Base-by-base conservation (phyloP, 225 moss, liverwort and hornwort species). In the Rhytidiadelphus loreus region DNA sequence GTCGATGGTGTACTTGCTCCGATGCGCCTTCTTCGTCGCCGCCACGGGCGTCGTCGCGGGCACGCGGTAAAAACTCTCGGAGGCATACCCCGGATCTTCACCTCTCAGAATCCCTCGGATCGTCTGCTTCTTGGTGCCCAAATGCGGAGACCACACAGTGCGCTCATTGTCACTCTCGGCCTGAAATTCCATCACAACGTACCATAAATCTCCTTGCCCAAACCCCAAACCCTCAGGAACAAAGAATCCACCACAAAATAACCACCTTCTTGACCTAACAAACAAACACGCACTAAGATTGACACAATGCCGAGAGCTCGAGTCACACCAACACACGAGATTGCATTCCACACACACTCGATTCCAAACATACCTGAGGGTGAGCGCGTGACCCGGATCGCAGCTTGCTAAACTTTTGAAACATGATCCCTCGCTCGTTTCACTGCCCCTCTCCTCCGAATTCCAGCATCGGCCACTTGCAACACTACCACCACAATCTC, bases 1-100 rank as follows among this genome's bases (percentile, higher is more conserved):
- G 58, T 92, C 90, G 24, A 92, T 87, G 20, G 92, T 77, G 52
- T 85, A 89, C 88, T 87, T 89, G 69, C 89, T 92, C 76, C 90
- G 84, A 63, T 91, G 70, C 85, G 87, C 46, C 87, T 85, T 92
- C 87, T 89, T 92, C 77, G 79, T 87, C 62, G 53, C 70, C 48
- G 71, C 48, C 4, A 90, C 88, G 28, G 92, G 87, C 50, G 81
- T 89, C 56, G 85, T 37, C 35, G 62, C 73, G 63, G 70, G 56
- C 58, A 50, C 28, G 13, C 86, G 70, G 28, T 63, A 88, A 24
- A 84, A 22, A n/a, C 56, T 88, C 83, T 90, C 93, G 8, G 83
- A 73, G 4, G 61, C 43, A 18, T 86, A 41, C 6, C 89, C 87
- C 17, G 81, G 33, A 70, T 91, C 90, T 16, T 72, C 73, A 39